These are phyloP conservation scores for Cornus florida DNA, from an alignment of 148 eudicot species.

Conservation along the genomic window DNA sequence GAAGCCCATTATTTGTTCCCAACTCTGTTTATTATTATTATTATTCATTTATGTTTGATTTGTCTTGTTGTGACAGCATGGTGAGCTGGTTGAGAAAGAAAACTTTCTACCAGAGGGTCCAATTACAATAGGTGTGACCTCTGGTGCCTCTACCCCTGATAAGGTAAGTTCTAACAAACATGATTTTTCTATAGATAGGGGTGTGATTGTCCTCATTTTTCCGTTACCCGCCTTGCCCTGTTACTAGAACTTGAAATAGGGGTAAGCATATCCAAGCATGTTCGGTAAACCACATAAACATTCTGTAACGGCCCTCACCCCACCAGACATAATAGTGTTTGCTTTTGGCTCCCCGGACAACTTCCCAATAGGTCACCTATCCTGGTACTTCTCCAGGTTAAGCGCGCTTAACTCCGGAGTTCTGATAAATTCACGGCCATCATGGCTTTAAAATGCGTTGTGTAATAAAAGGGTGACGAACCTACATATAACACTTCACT, in stretches of 20 bases:
- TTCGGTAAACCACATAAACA: not conserved
- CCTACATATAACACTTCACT: no score
- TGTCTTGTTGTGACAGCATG: conserved; percentile 58
- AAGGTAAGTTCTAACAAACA: conserved; percentile 51
- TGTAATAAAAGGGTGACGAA: no score
- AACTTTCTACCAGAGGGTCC: conserved; percentile 90
- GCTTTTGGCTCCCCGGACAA: no score
- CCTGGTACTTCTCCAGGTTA: no score
- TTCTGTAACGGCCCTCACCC: no score
- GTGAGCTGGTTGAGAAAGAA: conserved; percentile 94
- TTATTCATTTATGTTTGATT: not conserved
- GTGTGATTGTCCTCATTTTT: not conserved
- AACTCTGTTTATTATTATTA: not conserved
- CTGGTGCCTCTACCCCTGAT: conserved; percentile 97
- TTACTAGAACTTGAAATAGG: not conserved
- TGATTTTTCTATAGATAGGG: not conserved
- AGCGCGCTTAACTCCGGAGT: no score
- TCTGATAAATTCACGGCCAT: no score
- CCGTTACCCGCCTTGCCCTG: not conserved
- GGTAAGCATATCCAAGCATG: not conserved
- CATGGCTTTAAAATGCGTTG: no score
- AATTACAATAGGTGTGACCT: conserved; percentile 78
- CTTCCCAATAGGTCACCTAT: no score
- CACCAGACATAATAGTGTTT: no score
- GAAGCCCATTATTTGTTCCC: conserved; percentile 7